These are phyloP conservation scores for Ochetophila trinervis DNA, from an alignment of 306 rosid species.

Conservation along the genomic window DNA sequence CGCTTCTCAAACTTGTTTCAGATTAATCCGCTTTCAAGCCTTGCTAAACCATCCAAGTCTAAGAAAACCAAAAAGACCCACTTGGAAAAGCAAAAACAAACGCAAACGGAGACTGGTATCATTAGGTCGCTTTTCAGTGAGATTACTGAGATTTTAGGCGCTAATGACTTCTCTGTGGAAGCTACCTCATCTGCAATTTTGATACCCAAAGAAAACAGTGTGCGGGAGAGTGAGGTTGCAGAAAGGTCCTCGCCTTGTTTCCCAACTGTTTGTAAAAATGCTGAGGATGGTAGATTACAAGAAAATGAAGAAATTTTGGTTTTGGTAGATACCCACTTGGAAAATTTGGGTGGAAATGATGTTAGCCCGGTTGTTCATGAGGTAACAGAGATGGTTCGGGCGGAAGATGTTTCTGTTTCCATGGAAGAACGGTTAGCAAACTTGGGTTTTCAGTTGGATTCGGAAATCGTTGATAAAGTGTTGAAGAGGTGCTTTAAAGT, in stretches of 20 bases:
- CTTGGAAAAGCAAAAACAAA: constrained; percentile 16
- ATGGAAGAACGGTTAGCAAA: constrained; percentile 61
- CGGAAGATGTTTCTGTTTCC: constrained; percentile 30
- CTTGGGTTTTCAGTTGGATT: constrained; percentile 34
- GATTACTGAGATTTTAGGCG: constrained; percentile 65
- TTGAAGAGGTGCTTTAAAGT: constrained; percentile 81
- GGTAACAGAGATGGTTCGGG: constrained; percentile 45
- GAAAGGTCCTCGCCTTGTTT: constrained; percentile 25
- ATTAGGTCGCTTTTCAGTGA: constrained; percentile 46
- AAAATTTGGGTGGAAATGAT: constrained; percentile 37
- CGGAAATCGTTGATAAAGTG: constrained; percentile 64
- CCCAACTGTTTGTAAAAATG: constrained; percentile 50
- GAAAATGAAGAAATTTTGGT: constrained; percentile 22
- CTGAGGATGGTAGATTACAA: constrained; percentile 16
- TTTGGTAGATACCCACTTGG: constrained; percentile 33
- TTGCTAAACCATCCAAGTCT: constrained; percentile 19
- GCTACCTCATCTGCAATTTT: constrained; percentile 34
- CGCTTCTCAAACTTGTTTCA: constrained; percentile 15
- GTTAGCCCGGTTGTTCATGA: constrained; percentile 54
- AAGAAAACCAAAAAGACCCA: constrained; percentile 17
- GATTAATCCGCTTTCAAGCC: constrained; percentile 23
- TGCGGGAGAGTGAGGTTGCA: background rate
- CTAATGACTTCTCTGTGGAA: constrained; percentile 30
- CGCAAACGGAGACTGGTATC: constrained; percentile 16
- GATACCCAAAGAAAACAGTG: constrained; percentile 18